Evolutionary conservation across 768 basidiomycete genomes (phyloP), one percentile per base, ranked within the genome.

Genomic region (Leccinum barrowsii): DNA sequence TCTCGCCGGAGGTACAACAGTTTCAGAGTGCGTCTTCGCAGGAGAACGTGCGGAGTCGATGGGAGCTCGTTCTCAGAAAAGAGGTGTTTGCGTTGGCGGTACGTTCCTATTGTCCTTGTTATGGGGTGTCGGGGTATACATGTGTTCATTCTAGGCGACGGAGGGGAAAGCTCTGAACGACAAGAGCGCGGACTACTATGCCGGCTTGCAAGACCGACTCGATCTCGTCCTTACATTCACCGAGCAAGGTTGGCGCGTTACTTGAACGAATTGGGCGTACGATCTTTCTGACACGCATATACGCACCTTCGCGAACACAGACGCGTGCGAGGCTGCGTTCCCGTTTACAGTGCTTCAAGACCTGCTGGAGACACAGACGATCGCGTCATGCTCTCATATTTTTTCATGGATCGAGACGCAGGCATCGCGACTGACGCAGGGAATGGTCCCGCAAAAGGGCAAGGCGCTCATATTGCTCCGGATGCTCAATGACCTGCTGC

Each of bases 381-480:
- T 95, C 60, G 72, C 78, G 1, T 92, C 90, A 17, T 94, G 93
- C 68, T 90, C 90, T 10, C 86, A 89, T 62, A 84, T 95, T 22
- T 93, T 94, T 74, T 86, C 86, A 4, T 95, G 92, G 89, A 87
- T 94, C 50, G 92, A 95, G 75, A 72, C 72, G 57, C 85, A 90
- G 26, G 82, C 86, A 1, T 73, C 77, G 15, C 80, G 88, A 15
- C 78, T 94, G 37, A 94, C 90, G 0, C 80, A 84, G 59, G 86
- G 82, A 52, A 85, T 94, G 84, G 82, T 88, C 5, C 91, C 92
- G 1, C 85, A 90, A 74, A 92, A 92, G 73, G 91, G 90, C 59
- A 94, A 94, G 70, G 92, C 92, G 3, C 86, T 94, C 40, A 78
- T 89, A 55, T 80, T 97, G 13, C 80, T 96, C 24, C 84, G 94